phyloP scores from a whole-genome alignment of 495 filamentous ascomycete species.

The Penicillium bovifimosum region DNA sequence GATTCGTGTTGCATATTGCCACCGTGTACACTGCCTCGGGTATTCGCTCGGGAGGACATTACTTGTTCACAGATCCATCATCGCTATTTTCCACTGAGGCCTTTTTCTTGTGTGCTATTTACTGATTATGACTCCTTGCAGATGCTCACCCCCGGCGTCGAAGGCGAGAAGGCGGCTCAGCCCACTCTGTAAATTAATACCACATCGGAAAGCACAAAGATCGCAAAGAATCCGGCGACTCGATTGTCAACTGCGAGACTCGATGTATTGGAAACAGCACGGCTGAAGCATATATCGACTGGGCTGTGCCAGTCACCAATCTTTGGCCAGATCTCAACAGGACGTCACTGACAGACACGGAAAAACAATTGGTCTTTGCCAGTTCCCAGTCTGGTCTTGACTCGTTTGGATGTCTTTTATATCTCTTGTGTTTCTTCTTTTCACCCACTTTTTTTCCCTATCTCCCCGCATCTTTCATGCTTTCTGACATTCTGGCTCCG shows the following conservation, averaged over 20 bases:
- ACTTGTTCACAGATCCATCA: not conserved
- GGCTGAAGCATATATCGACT: not conserved
- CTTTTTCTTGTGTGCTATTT: not conserved
- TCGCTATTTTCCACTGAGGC: not conserved
- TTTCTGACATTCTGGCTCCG: constrained; percentile 29
- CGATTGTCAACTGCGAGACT: constrained; percentile 1
- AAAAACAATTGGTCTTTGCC: not conserved
- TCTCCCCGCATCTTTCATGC: constrained; percentile 23
- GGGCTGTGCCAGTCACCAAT: not conserved
- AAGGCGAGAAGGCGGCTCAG: constrained; percentile 33
- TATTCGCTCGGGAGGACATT: not conserved
- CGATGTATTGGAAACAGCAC: not conserved
- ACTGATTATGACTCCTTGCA: constrained; percentile 17
- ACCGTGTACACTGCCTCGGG: constrained; percentile 4
- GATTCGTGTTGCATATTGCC: not conserved
- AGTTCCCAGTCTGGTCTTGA: not conserved
- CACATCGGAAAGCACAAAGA: constrained; percentile 16
- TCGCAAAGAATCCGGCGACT: constrained; percentile 3
- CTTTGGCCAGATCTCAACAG: not conserved
- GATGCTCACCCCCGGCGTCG: constrained; percentile 45
- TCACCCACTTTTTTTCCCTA: not conserved
- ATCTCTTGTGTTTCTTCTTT: constrained; percentile 14
- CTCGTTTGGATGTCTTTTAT: constrained; percentile 4
- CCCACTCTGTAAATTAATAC: constrained; percentile 39
- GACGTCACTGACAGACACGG: not conserved